phyloP scores from a whole-genome alignment of 345 rosid genomes.

The Ceriops decandra region DNA sequence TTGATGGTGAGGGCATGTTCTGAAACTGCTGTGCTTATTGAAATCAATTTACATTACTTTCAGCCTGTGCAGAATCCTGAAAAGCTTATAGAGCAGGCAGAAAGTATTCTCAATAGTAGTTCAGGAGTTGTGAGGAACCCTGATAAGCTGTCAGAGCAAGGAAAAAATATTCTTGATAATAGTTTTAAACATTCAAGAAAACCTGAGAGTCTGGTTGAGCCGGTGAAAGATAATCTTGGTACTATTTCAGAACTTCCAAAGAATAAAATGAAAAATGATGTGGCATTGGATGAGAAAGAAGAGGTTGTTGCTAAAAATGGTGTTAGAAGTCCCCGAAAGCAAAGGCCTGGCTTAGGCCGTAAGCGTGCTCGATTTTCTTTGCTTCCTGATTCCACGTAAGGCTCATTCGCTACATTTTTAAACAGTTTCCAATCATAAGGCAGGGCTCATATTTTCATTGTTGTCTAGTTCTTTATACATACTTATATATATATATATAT shows the following conservation, averaged over 20 bases:
- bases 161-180: not conserved
- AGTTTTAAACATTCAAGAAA: not conserved
- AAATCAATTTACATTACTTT: not conserved
- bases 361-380: conserved; percentile 69
- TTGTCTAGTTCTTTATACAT: not conserved
- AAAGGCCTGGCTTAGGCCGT: conserved; percentile 65
- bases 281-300: conserved; percentile 11
- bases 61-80: conserved; percentile 51
- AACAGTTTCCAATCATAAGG: not conserved
- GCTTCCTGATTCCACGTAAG: conserved; percentile 54
- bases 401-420: not conserved
- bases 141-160: not conserved
- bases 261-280: conserved; percentile 16
- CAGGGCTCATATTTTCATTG: not conserved
- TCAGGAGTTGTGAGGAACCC: conserved; percentile 21
- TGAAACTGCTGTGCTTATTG: too few species aligned
- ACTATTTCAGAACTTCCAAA: not conserved
- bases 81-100: conserved; percentile 54
- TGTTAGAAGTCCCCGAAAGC: conserved; percentile 41
- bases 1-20: too few species aligned
- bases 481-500: too few species aligned
- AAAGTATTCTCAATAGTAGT: not conserved
- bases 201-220: too few species aligned
- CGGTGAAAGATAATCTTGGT: not conserved
- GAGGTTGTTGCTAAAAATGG: conserved; percentile 25